phyloP scores from a whole-genome alignment of 805 yeast species.

The Candida methanosorbosa region DNA sequence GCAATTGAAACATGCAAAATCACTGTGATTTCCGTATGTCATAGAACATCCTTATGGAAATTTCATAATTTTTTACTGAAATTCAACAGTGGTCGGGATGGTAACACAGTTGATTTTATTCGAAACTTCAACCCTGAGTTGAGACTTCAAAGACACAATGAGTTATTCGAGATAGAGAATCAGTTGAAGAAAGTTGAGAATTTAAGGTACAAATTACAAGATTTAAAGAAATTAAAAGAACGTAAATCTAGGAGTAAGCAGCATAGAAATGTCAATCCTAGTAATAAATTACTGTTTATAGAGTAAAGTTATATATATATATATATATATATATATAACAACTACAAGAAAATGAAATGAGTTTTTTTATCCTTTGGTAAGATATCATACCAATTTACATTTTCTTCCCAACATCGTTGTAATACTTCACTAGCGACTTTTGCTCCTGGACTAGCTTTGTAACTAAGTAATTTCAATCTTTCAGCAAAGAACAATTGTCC shows the following conservation, averaged over 20 bases:
- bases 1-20: slow-evolving; percentile 69
- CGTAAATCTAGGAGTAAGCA: not conserved
- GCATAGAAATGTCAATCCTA: too few species aligned
- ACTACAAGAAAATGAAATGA: slow-evolving; percentile 37
- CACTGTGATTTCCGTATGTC: slow-evolving; percentile 84
- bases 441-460: slow-evolving; percentile 31
- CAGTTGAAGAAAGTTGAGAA: slow-evolving; percentile 61
- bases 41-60: slow-evolving; percentile 87
- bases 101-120: slow-evolving; percentile 44
- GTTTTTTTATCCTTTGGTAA: slow-evolving; percentile 28
- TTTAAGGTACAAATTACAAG: slow-evolving; percentile 56
- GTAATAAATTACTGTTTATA: not conserved
- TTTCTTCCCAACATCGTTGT: slow-evolving; percentile 44
- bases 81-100: too few species aligned
- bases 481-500: slow-evolving; percentile 27
- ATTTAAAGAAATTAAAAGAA: slow-evolving; percentile 32
- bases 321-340: too few species aligned
- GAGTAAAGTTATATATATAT: not conserved
- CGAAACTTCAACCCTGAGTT: slow-evolving; percentile 62
- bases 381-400: slow-evolving; percentile 43
- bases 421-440: slow-evolving; percentile 28
- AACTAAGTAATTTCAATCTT: slow-evolving; percentile 32
- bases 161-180: slow-evolving; percentile 62
- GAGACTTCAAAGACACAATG: slow-evolving; percentile 71
- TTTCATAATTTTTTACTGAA: slow-evolving; percentile 78